A percentile compares a stretch with the other conserved stretches of the same genome.
Evolutionary conservation across 495 filamentous ascomycete genomes (phyloP).

Genomic region (Penicillium flavigenum): DNA sequence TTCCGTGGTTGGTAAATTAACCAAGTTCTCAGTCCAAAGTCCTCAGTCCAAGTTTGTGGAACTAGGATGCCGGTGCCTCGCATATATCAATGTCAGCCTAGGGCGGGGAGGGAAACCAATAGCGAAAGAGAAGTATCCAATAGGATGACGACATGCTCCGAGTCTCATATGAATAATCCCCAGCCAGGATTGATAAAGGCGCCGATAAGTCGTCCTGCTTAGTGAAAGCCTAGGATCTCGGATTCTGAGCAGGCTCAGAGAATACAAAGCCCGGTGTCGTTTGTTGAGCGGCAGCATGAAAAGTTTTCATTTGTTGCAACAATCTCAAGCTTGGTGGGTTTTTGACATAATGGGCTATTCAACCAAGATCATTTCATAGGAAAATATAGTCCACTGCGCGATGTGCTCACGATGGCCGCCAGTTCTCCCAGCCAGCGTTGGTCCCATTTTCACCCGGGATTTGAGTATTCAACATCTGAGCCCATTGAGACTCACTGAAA

Average conservation of each 20-base stretch:
- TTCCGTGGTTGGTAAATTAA: not conserved
- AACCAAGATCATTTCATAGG: not conserved
- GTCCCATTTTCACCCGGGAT: slow-evolving; percentile 24
- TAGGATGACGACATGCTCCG: not conserved
- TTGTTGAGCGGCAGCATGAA: not conserved
- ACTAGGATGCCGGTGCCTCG: not conserved
- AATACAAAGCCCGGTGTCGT: not conserved
- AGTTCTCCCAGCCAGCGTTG: slow-evolving; percentile 29
- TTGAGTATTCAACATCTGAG: slow-evolving; percentile 36
- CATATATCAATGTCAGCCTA: not conserved
- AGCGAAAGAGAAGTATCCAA: not conserved
- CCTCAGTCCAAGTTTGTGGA: not conserved
- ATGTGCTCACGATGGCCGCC: slow-evolving; percentile 26
- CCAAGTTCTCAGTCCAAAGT: not conserved
- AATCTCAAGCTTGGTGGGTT: not conserved
- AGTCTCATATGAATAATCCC: not conserved
- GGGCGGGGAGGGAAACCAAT: no score
- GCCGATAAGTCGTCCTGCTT: not conserved
- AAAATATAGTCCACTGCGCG: not conserved
- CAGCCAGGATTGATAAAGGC: not conserved
- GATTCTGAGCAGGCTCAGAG: not conserved
- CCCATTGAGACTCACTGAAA: slow-evolving; percentile 40
- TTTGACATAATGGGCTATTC: no score
- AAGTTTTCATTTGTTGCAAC: not conserved
- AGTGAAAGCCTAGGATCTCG: not conserved